Conservation (phyloP, 2,329 filamentous ascomycete genomes). For the Penicillium freii region DNA sequence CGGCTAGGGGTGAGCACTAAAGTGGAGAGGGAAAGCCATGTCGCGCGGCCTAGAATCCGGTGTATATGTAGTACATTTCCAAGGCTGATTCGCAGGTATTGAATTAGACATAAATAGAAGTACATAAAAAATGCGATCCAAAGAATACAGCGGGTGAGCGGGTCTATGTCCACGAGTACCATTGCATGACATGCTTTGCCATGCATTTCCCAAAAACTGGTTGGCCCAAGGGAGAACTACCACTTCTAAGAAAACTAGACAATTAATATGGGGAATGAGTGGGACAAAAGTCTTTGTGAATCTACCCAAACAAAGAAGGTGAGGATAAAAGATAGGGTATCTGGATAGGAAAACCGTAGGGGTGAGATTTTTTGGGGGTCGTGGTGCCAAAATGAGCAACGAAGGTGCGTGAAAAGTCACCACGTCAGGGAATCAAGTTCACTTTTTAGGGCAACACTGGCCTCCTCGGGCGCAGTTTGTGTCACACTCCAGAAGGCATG, state of each 20-base stretch:
- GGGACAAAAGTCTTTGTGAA: neutral
- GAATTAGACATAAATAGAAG: constrained; percentile 17
- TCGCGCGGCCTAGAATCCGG: too few species aligned
- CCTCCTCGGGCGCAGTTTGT: constrained; percentile 43
- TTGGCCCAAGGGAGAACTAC: neutral
- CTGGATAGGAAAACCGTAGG: constrained; percentile 2
- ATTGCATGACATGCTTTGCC: neutral
- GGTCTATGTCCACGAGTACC: neutral
- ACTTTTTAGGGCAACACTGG: constrained; percentile 44
- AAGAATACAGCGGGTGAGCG: neutral
- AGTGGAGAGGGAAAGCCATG: too few species aligned
- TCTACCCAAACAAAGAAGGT: neutral
- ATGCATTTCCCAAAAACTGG: neutral
- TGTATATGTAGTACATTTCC: neutral
- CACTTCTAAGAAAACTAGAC: neutral
- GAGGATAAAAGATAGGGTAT: constrained; percentile 2
- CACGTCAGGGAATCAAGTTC: constrained; percentile 16
- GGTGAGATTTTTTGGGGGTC: constrained; percentile 1
- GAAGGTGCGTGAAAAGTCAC: neutral
- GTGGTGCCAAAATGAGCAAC: neutral
- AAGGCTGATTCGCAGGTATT: neutral
- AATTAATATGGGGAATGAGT: neutral
- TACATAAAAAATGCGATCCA: constrained; percentile 10
- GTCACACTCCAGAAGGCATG: constrained; percentile 50
- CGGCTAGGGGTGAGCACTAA: too few species aligned